Evolutionary conservation across 371 early-diverging fungal genomes (phyloP).

Genomic region (Haplosporangium sp.): DNA sequence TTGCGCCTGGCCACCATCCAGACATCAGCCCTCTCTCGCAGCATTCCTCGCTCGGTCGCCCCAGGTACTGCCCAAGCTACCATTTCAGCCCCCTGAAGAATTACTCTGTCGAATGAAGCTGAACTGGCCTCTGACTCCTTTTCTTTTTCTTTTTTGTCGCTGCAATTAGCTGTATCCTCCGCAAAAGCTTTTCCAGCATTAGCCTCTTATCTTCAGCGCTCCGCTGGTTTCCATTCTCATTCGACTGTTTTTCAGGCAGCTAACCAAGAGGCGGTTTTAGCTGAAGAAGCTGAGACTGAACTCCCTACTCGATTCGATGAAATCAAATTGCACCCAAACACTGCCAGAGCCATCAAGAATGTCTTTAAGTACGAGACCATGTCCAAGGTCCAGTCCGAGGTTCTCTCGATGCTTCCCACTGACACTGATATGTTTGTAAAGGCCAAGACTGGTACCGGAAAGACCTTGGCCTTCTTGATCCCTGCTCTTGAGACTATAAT

Average conservation of each 20-base stretch:
- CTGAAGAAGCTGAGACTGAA: conserved; percentile 46
- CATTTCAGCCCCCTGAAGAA: neutral
- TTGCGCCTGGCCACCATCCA: conserved; percentile 27
- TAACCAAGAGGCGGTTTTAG: conserved; percentile 20
- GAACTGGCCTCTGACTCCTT: neutral
- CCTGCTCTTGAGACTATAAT: conserved; percentile 84
- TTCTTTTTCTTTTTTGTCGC: neutral
- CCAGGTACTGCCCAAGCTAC: conserved; percentile 14
- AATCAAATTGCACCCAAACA: conserved; percentile 64
- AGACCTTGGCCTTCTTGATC: conserved; percentile 94
- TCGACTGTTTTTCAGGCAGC: conserved; percentile 24
- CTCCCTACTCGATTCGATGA: conserved; percentile 67
- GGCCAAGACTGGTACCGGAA: conserved; percentile 99
- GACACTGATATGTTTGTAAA: conserved; percentile 84
- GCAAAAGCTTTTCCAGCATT: conserved; percentile 42
- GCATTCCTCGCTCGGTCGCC: conserved; percentile 20
- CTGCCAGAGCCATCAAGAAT: conserved; percentile 70
- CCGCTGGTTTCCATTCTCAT: conserved; percentile 32
- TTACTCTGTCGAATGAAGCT: neutral
- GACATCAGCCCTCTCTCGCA: conserved; percentile 14
- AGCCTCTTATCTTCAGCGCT: conserved; percentile 35
- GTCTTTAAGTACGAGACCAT: conserved; percentile 81
- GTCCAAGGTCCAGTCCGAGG: conserved; percentile 87
- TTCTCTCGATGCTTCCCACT: conserved; percentile 79
- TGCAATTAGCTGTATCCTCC: conserved; percentile 13